Base-by-base conservation (phyloP, 495 filamentous ascomycete species). In the Ramalina peruviana region DNA sequence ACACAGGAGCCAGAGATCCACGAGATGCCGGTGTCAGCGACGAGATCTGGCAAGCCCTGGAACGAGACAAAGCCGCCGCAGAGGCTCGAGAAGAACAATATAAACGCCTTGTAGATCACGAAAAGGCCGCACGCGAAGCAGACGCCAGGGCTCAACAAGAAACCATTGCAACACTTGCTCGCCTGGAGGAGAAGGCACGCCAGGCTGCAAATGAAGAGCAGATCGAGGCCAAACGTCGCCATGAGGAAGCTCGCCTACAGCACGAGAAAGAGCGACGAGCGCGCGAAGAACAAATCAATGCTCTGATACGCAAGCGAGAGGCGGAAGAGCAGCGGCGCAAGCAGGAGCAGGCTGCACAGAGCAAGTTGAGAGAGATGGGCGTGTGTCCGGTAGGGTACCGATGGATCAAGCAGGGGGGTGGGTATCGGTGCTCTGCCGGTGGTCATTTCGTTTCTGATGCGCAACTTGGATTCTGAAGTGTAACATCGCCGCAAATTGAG, bases 1-100 rank as follows among this genome's bases (percentile, higher is more conserved):
- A n/a, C n/a, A n/a, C n/a, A 33, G 30, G 1, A 11, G 7, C 9
- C 5, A 33, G 12, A 10, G 43, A n/a, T 21, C 36, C 19, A 0
- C 67, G 80, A 19, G 82, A 84, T 40, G 52, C 62, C 0, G 77
- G 78, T 2, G 79, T 85, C 0, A 65, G 68, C 19, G 79, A 85
- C 52, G 74, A 56, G 3, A 62, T 74, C n/a, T 85, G 82, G 81
- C 53, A 66, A 15, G 73, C 77, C 46, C 68, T 86, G 1, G 66
- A 78, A 50, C 56, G 48, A 0, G 74, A 79, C 60, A 70, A 65
- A 36, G 49, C 60, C 3, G 64, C 60, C 1, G 62, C 63, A 1
- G 58, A 62, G n/a, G 17, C 23, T 20, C 11, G 13, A n/a, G 7
- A 7, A 15, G 13, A 33, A 23, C 6, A 41, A 17, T 16, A 40